Evolutionary conservation across 345 rosid species (phyloP).

Genomic region (Eucalyptus tenuipes): DNA sequence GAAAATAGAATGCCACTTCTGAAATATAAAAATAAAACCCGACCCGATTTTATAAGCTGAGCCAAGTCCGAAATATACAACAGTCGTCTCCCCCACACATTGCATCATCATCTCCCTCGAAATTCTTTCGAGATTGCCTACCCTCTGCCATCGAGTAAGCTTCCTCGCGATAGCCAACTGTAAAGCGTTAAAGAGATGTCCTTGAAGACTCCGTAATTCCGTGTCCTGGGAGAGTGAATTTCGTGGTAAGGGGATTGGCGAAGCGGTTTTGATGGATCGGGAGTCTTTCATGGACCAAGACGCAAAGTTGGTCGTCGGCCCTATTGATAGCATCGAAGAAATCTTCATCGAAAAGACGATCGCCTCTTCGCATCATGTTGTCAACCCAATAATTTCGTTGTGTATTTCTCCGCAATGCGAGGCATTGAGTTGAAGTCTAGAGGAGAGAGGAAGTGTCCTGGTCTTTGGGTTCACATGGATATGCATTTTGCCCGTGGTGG

Average conservation of each 20-base stretch:
- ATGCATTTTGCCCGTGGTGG: too few relatives aligned
- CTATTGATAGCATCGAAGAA: background rate
- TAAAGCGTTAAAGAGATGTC: background rate
- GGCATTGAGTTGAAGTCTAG: background rate
- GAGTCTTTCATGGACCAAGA: background rate
- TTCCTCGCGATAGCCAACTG: background rate
- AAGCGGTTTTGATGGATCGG: background rate
- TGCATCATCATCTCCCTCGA: fast-evolving
- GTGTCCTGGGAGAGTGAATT: background rate
- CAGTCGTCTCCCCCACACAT: fast-evolving
- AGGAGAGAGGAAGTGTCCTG: background rate
- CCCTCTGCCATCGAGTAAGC: background rate
- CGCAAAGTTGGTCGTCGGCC: background rate
- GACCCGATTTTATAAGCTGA: too few relatives aligned
- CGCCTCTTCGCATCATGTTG: background rate
- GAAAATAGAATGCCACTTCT: slow-evolving; percentile 93
- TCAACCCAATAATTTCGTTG: background rate
- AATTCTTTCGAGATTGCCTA: background rate
- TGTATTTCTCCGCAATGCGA: background rate
- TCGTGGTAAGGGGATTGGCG: background rate
- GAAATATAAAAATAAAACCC: background rate
- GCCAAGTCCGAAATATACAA: too few relatives aligned
- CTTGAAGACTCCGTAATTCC: background rate
- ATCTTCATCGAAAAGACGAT: background rate
- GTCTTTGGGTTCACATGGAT: too few relatives aligned